Base-by-base conservation (phyloP, 257 asterid species). In the Anisodus tanguticus region DNA sequence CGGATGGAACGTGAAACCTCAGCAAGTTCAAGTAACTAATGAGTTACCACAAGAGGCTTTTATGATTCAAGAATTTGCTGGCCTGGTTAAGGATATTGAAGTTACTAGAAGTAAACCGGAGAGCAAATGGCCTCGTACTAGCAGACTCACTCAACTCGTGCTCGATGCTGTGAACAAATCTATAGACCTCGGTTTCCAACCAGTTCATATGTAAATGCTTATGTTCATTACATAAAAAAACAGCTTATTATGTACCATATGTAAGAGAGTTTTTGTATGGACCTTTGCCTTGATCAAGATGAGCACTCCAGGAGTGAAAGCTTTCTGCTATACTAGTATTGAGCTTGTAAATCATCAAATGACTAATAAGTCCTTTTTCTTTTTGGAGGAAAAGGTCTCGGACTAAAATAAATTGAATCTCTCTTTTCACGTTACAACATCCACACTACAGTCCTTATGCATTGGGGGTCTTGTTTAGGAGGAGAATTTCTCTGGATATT, bases 1-100 rank as follows among this genome's bases (percentile, higher is more conserved):
- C 2, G 98, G 97, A 57, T 94, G 98, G 98, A 93, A 92, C 47
- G 81, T 85, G 88, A 91, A 89, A 62, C 95, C 97, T 59, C 87
- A 76, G 81, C 86, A 86, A 35, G 92, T 92, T 84, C 71, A 74
- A 77, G 93, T 91, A 74, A 87, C 49, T 49, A 82, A 83, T 63
- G 19, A 82, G 90, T 84, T 92, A 13, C 97, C 97, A 3, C 97
- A 94, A 82, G 97, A 94, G 85, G 92, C 87, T 37, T 37, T 70
- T 87, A 92, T 94, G 98, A 81, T 94, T 82, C 89, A 86, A 84
- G 97, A 92, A 78, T 93, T 94, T 72, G 89, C 93, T 0, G 79
- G 86, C 82, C 88, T 94, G 6, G 95, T 93, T 2, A 85, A 88
- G 87, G 89, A 77, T 39, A 85, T 95, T 19, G 88, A 86, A 85